Evolutionary conservation across 1,139 yeast species (phyloP).

Genomic region (Zygosaccharomyces pseudobailii): DNA sequence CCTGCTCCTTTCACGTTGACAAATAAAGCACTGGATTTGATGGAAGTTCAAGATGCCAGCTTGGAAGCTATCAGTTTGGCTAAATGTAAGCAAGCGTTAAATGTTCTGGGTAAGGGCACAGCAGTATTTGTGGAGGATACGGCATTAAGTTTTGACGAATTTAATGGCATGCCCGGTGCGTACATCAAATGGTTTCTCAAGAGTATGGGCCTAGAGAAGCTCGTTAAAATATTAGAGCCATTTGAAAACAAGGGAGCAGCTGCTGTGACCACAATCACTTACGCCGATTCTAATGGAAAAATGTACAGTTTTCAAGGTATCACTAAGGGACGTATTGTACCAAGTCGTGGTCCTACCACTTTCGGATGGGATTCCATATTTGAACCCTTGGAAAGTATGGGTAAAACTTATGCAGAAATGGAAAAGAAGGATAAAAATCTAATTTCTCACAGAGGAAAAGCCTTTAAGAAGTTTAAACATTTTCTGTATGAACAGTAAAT

Average conservation of each 20-base stretch:
- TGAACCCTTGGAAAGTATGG: constrained; percentile 52
- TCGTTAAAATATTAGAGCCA: constrained; percentile 70
- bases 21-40: constrained; percentile 69
- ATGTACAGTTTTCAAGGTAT: constrained; percentile 79
- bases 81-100: constrained; percentile 77
- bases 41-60: constrained; percentile 80
- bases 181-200: constrained; percentile 83
- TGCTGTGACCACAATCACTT: constrained; percentile 92
- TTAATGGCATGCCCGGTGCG: constrained; percentile 89
- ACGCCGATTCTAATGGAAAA: constrained; percentile 77
- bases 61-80: constrained; percentile 75
- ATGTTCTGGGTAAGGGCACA: constrained; percentile 42
- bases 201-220: constrained; percentile 64
- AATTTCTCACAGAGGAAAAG: constrained; percentile 83
- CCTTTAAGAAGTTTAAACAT: constrained; percentile 65
- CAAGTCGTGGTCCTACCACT: constrained; percentile 62
- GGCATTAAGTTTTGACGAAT: constrained; percentile 76
- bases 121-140: constrained; percentile 96
- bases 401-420: constrained; percentile 89
- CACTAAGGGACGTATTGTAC: constrained; percentile 75
- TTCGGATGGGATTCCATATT: constrained; percentile 97
- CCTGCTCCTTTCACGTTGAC: constrained; percentile 43
- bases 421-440: constrained; percentile 66
- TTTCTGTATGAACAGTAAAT: constrained; percentile 38
- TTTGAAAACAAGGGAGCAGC: constrained; percentile 81